Conservation (phyloP, 108 stramenopile genomes). For the Conticribra weissflogii region DNA sequence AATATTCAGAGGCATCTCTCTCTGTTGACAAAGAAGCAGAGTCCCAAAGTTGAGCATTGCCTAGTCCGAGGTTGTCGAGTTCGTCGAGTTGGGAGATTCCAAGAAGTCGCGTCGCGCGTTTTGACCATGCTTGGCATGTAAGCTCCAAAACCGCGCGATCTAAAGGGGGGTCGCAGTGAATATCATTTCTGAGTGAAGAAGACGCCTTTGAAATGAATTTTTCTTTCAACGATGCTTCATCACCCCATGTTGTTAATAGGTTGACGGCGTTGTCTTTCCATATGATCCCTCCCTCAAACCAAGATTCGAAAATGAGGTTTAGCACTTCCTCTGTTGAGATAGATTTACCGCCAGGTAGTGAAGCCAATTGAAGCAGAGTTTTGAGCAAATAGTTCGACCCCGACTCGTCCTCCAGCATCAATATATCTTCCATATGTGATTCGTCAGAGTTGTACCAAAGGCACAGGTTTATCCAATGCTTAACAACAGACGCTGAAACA, state of each 20-base stretch:
- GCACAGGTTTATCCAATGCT: constrained; percentile 48
- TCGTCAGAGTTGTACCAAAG: constrained; percentile 23
- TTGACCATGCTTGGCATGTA: constrained; percentile 52
- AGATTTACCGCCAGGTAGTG: neutral
- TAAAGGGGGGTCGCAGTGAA: constrained; percentile 20
- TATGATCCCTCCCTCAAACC: constrained; percentile 56
- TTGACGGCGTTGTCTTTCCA: constrained; percentile 48
- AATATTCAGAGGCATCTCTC: constrained; percentile 29
- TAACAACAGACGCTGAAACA: constrained; percentile 50
- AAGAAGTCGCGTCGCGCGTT: constrained; percentile 53
- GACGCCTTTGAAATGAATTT: constrained; percentile 32
- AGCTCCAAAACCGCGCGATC: constrained; percentile 39
- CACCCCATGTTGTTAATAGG: constrained; percentile 11
- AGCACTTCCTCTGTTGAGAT: constrained; percentile 22
- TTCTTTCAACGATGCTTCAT: constrained; percentile 19
- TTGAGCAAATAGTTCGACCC: constrained; percentile 54
- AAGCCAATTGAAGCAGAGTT: constrained; percentile 45
- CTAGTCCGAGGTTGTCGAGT: constrained; percentile 49
- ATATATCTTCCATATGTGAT: constrained; percentile 1
- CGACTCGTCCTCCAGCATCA: constrained; percentile 36
- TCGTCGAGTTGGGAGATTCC: constrained; percentile 32
- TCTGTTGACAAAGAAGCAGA: neutral
- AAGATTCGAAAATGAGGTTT: constrained; percentile 49
- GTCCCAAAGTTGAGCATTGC: constrained; percentile 44
- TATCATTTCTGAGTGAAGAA: constrained; percentile 17